phyloP scores from a whole-genome alignment of 495 filamentous ascomycete species.

The Penicillium mononematosum region DNA sequence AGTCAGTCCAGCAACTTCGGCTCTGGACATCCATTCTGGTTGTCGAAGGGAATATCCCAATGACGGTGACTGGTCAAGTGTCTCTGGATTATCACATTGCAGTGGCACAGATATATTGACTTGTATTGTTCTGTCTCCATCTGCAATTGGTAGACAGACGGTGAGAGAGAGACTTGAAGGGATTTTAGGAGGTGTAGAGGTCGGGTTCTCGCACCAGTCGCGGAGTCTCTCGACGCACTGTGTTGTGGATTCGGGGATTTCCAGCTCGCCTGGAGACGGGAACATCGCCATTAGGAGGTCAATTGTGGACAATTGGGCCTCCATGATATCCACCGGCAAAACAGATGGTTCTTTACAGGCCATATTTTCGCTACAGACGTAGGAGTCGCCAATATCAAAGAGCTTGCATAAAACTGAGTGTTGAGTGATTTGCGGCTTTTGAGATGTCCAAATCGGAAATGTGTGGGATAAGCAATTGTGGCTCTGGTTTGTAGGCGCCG shows the following conservation, averaged over 20 bases:
- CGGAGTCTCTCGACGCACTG: conserved; percentile 36
- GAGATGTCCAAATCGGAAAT: neutral
- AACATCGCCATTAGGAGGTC: conserved; percentile 42
- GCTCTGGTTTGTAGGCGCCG: neutral
- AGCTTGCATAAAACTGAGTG: neutral
- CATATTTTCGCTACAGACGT: conserved; percentile 16
- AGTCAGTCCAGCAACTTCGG: conserved; percentile 31
- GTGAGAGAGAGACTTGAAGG: conserved; percentile 29
- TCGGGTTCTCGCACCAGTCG: conserved; percentile 30
- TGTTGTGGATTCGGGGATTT: conserved; percentile 33
- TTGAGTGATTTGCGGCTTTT: neutral
- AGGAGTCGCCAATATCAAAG: neutral
- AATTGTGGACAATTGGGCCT: conserved; percentile 37
- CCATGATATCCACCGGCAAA: conserved; percentile 32
- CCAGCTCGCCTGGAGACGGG: conserved; percentile 35
- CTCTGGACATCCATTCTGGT: conserved; percentile 45
- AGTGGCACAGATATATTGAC: conserved; percentile 39
- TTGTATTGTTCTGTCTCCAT: conserved; percentile 31
- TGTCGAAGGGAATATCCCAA: conserved; percentile 37
- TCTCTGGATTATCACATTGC: conserved; percentile 19
- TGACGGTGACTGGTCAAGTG: conserved; percentile 29
- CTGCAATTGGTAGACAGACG: conserved; percentile 29
- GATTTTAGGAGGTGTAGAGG: conserved; percentile 15
- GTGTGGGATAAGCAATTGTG: neutral
- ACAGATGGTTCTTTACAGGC: conserved; percentile 14